phyloP scores from a whole-genome alignment of 1,139 yeast species.

The Wickerhamomyces sp. region DNA sequence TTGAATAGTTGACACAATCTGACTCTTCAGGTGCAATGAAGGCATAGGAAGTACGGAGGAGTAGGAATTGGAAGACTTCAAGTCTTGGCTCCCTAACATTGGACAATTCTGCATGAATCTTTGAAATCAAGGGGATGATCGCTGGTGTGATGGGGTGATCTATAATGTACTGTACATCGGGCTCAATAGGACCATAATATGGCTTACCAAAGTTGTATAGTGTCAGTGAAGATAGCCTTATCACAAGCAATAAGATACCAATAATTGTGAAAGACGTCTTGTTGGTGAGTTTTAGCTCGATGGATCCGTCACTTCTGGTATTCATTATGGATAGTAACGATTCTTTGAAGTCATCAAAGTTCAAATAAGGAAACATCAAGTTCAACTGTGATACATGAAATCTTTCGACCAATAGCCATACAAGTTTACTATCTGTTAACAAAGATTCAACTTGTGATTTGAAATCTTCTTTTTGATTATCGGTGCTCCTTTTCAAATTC shows the following conservation, averaged over 20 bases:
- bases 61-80: slow-evolving; percentile 17
- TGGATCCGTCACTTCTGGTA: slow-evolving; percentile 1
- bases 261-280: slow-evolving; percentile 14
- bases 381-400: slow-evolving; percentile 19
- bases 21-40: slow-evolving; percentile 20
- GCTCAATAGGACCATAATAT: neutral
- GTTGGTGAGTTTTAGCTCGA: slow-evolving; percentile 10
- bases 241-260: slow-evolving; percentile 16
- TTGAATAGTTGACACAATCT: slow-evolving; percentile 16
- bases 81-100: slow-evolving; percentile 12
- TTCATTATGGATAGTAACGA: slow-evolving; percentile 13
- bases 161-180: slow-evolving; percentile 14
- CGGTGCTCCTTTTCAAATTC: slow-evolving; percentile 6
- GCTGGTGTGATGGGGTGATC: slow-evolving; percentile 11
- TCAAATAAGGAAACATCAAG: slow-evolving; percentile 15
- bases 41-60: slow-evolving; percentile 13
- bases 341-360: slow-evolving; percentile 10
- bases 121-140: slow-evolving; percentile 7
- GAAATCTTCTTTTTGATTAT: neutral
- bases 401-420: slow-evolving; percentile 21
- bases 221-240: slow-evolving; percentile 19
- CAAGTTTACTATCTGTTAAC: slow-evolving; percentile 12
- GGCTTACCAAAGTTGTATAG: slow-evolving; percentile 16
- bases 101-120: slow-evolving; percentile 13
- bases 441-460: neutral